Evolutionary conservation across 768 basidiomycete species (phyloP), one percentile per base, ranked within the genome.

Genomic region (Kwoniella dendrophila): DNA sequence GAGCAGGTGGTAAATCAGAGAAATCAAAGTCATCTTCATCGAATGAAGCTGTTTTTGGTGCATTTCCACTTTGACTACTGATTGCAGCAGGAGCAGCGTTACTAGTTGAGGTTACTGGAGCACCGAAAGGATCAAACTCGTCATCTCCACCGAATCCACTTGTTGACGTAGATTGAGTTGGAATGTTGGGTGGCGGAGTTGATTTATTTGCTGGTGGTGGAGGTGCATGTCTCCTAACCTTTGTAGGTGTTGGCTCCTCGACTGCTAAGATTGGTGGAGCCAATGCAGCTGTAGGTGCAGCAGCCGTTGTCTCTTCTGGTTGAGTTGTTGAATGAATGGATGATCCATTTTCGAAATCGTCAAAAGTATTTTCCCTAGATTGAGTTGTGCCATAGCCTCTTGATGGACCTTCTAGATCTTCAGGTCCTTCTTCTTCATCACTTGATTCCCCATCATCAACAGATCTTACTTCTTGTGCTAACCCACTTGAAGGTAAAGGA

Each of bases 21-120:
- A 72, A 74, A 59, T 74, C 74, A 59, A 78, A 77, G 50, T 77
- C 75, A 52, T 73, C 77, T 38, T 75, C 72, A 45, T 79, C 74
- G 63, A 79, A 73, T 33, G 62, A 62, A 38, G 66, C 55, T 27
- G 50, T 48, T 43, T 56, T 52, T 14, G 62, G 52, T 11, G 57
- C 41, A 20, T 32, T 22, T 30, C 24, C 38, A 40, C n/a, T n/a
- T 22, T 26, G 36, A n/a, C 48, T 10, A 18, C 59, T 59, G 18
- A 59, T 64, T 24, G 71, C 69, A 29, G 69, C 65, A 2, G 72
- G 66, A 2, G 63, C 54, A 29, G 67, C 30, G 3, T 59, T 60
- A 43, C 34, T 14, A 27, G 36, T 20, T 16, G 49, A 51, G 22
- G 18, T n/a, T 29, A 33, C 27, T n/a, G 67, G 64, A 2, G 68